Evolutionary conservation across 768 basidiomycete species (phyloP).

Genomic region (Kwoniella dejecticola): DNA sequence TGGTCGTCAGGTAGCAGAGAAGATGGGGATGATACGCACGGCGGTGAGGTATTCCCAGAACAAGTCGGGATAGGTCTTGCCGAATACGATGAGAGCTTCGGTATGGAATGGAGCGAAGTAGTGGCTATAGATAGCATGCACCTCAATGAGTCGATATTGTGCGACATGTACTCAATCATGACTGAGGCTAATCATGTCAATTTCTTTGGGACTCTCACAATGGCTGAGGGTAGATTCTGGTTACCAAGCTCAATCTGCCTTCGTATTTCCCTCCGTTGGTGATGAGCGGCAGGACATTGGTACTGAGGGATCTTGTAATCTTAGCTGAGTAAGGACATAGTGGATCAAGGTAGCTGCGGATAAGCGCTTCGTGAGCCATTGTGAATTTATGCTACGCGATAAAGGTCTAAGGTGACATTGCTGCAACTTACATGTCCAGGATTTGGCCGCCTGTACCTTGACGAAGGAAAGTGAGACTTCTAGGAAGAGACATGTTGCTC

Average conservation of each 20-base stretch:
- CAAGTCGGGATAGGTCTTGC: slow-evolving; percentile 69
- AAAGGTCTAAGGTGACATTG: too few species aligned
- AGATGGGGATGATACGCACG: slow-evolving; percentile 57
- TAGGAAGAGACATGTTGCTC: slow-evolving; percentile 45
- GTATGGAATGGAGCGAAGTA: slow-evolving; percentile 65
- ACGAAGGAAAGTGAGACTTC: slow-evolving; percentile 34
- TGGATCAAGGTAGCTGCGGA: slow-evolving; percentile 45
- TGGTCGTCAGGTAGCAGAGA: too few species aligned
- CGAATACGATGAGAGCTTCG: slow-evolving; percentile 79
- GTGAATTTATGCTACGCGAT: background rate
- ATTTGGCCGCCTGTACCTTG: slow-evolving; percentile 43
- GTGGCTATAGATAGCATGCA: slow-evolving; percentile 27
- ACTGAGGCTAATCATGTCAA: too few species aligned
- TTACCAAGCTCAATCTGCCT: slow-evolving; percentile 67
- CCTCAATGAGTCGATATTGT: too few species aligned
- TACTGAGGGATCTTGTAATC: slow-evolving; percentile 38
- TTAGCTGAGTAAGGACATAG: slow-evolving; percentile 50
- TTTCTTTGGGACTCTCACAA: too few species aligned
- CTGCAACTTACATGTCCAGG: slow-evolving; percentile 49
- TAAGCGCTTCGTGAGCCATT: background rate
- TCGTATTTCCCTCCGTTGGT: slow-evolving; percentile 59
- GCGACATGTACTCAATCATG: too few species aligned
- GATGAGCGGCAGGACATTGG: slow-evolving; percentile 45
- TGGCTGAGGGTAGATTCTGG: slow-evolving; percentile 54
- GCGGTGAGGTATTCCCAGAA: slow-evolving; percentile 77